These are phyloP conservation scores for Boletus rufocinnamomeus DNA, from an alignment of 768 basidiomycete species.

Conservation along the genomic window DNA sequence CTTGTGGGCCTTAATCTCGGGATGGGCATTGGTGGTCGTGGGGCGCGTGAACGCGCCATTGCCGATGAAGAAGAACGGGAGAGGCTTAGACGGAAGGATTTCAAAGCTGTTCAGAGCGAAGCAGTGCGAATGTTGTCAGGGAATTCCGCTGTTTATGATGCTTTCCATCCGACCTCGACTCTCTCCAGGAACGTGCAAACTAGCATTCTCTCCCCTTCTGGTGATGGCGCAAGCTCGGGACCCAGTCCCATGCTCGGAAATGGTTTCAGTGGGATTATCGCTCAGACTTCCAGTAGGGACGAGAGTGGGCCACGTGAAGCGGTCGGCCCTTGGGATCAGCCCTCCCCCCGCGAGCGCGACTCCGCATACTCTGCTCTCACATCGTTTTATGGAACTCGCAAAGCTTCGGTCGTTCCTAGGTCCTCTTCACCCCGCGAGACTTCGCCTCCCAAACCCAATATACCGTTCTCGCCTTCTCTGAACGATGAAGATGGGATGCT, in stretches of 20 bases:
- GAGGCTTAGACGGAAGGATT: conserved; percentile 55
- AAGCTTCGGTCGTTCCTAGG: conserved; percentile 25
- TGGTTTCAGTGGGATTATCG: conserved; percentile 28
- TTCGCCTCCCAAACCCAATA: conserved; percentile 29
- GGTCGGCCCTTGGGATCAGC: conserved; percentile 37
- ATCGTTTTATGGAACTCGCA: conserved; percentile 32
- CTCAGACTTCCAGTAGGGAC: conserved; percentile 30
- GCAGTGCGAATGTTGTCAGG: conserved; percentile 41
- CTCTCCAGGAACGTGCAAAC: conserved; percentile 30
- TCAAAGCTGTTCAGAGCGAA: conserved; percentile 41
- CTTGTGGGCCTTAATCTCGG: conserved; percentile 43
- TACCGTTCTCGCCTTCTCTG: conserved; percentile 26
- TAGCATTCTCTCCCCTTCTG: conserved; percentile 24
- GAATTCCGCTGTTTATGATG: conserved; percentile 63
- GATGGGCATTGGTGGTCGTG: conserved; percentile 40
- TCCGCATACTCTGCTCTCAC: conserved; percentile 25
- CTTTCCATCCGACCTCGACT: conserved; percentile 66
- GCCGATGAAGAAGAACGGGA: conserved; percentile 59
- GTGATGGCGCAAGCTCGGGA: conserved; percentile 20
- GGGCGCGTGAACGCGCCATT: conserved; percentile 61
- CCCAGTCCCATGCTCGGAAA: conserved; percentile 27
- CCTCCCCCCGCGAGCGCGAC: conserved; percentile 37
- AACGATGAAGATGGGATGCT: conserved; percentile 38
- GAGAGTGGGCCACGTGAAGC: conserved; percentile 26
- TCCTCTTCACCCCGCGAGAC: conserved; percentile 29